phyloP scores from a whole-genome alignment of 345 rosid genomes.

The Lepidium aucheri region DNA sequence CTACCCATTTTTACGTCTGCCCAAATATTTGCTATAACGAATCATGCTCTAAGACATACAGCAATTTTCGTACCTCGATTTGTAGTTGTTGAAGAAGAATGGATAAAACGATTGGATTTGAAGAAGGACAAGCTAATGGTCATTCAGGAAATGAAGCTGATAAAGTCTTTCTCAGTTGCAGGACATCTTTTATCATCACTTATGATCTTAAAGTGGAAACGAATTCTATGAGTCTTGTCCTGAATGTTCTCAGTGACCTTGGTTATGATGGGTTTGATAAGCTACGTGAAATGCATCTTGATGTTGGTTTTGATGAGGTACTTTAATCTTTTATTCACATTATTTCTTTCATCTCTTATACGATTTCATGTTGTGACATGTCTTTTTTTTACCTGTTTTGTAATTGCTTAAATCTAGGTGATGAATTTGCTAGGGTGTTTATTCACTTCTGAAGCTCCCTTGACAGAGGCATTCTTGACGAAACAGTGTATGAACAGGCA shows the following conservation, averaged over 20 bases:
- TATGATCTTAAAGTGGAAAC: slow-evolving; percentile 16
- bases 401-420: background rate
- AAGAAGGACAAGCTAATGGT: background rate
- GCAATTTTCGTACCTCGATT: background rate
- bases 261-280: too few relatives aligned
- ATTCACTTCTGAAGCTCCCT: slow-evolving; percentile 7
- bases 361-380: too few relatives aligned
- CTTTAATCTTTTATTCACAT: too few relatives aligned
- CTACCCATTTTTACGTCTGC: slow-evolving; percentile 6
- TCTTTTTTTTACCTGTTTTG: too few relatives aligned
- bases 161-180: slow-evolving; percentile 5
- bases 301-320: too few relatives aligned
- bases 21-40: background rate
- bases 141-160: background rate
- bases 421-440: slow-evolving; percentile 5
- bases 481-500: background rate
- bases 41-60: background rate
- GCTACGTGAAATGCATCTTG: too few relatives aligned
- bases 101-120: background rate
- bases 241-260: slow-evolving; percentile 8
- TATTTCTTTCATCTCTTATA: too few relatives aligned
- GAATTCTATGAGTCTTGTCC: slow-evolving; percentile 7
- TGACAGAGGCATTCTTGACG: slow-evolving; percentile 16
- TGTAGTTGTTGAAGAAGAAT: slow-evolving; percentile 3
- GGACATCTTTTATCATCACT: slow-evolving; percentile 20